Evolutionary conservation across 768 basidiomycete genomes (phyloP).

Genomic region (Lactarius akahatsu): DNA sequence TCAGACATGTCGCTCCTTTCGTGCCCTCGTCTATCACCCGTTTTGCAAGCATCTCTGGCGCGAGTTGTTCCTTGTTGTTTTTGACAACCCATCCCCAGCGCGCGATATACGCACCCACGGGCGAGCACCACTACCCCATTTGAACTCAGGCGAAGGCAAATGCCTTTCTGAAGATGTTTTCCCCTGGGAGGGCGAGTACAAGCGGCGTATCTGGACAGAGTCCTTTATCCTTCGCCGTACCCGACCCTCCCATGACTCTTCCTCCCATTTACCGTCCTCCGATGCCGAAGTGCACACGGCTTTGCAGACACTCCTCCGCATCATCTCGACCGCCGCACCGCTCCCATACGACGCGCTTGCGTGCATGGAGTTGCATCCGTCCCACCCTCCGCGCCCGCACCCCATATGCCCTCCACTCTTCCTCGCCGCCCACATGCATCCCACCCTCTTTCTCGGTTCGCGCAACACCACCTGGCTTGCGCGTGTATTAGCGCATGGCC

Average conservation of each 20-base stretch:
- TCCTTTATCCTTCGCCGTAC: conserved; percentile 28
- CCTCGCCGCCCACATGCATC: conserved; percentile 31
- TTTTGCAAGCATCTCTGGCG: conserved; percentile 41
- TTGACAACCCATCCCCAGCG: conserved; percentile 37
- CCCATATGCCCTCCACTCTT: conserved; percentile 40
- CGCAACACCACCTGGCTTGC: conserved; percentile 41
- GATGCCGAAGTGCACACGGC: conserved; percentile 29
- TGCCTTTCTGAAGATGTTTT: background rate
- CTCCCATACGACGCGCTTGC: conserved; percentile 33
- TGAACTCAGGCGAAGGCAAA: background rate
- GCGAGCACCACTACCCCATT: background rate
- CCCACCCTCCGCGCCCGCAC: conserved; percentile 14
- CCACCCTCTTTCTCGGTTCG: conserved; percentile 27
- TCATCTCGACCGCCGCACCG: conserved; percentile 38
- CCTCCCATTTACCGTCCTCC: background rate
- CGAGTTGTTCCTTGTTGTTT: conserved; percentile 38
- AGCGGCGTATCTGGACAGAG: conserved; percentile 34
- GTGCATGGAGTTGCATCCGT: conserved; percentile 10
- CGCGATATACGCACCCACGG: conserved; percentile 5
- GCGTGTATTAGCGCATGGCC: conserved; percentile 33
- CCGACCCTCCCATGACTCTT: background rate
- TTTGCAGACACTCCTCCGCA: conserved; percentile 38
- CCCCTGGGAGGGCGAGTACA: conserved; percentile 33
- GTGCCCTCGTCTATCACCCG: conserved; percentile 36
- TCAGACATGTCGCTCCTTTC: conserved; percentile 37